Conservation (phyloP, 345 rosid species). For the Gynandropsis gynandra region DNA sequence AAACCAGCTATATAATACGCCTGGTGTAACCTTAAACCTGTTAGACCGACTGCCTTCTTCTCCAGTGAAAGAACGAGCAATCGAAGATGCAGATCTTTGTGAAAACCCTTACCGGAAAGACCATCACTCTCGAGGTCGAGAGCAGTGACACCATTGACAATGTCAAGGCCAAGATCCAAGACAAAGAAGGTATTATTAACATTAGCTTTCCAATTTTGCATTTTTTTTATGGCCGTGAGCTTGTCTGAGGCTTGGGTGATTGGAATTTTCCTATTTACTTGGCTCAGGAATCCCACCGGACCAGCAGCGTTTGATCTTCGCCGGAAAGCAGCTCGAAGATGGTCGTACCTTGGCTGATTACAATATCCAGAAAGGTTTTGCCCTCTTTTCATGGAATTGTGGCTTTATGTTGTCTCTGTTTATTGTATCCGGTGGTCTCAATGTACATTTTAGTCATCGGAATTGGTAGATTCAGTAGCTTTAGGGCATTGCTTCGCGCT, state of each 20-base stretch:
- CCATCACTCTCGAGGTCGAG: conserved; percentile 18
- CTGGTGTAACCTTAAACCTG: not conserved
- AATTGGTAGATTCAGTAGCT: not conserved
- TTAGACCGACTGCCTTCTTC: not conserved
- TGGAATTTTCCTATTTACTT: not conserved
- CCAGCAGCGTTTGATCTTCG: conserved; percentile 48
- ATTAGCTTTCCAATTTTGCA: not conserved
- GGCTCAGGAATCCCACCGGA: conserved; percentile 44
- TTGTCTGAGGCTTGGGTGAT: not conserved
- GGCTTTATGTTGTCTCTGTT: not conserved
- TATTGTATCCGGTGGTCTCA: not conserved
- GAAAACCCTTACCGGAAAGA: conserved; percentile 16
- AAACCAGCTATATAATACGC: not conserved
- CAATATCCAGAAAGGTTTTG: conserved; percentile 43
- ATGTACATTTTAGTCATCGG: not conserved
- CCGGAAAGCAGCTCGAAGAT: conserved; percentile 53
- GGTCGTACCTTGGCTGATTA: conserved; percentile 49
- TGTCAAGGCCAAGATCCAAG: conserved; percentile 15
- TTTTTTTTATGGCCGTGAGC: not conserved
- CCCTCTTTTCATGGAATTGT: not conserved
- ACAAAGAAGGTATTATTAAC: conserved; percentile 9
- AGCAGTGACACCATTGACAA: conserved; percentile 17
- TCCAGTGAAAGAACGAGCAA: not conserved
- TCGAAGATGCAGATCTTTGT: conserved; percentile 18
- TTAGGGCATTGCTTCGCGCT: too few species aligned